Evolutionary conservation across 108 stramenopile species (phyloP).

Genomic region (Stephanodiscus minutulus): DNA sequence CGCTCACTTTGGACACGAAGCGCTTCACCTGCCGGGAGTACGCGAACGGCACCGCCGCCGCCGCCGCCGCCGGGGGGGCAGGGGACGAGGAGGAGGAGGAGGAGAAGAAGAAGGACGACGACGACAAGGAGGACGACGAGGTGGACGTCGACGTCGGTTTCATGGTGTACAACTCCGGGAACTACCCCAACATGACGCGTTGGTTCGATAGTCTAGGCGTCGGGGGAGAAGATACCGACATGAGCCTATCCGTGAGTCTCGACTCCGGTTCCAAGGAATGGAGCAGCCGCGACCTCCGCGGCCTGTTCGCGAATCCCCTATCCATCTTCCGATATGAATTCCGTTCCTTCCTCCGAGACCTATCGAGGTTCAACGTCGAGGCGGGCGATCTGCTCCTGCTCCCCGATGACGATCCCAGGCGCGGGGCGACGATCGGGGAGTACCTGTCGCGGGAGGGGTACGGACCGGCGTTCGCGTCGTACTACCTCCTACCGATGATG

Average conservation of each 20-base stretch:
- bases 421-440: conserved; percentile 79
- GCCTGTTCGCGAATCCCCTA: conserved; percentile 67
- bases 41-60: neutral
- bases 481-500: conserved; percentile 95
- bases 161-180: conserved; percentile 95
- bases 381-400: conserved; percentile 68
- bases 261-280: conserved; percentile 91
- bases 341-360: conserved; percentile 80
- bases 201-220: conserved; percentile 88
- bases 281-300: conserved; percentile 71
- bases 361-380: conserved; percentile 85
- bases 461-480: conserved; percentile 70
- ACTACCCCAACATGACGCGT: conserved; percentile 94
- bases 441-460: conserved; percentile 84
- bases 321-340: conserved; percentile 73
- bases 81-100: conserved; percentile 37
- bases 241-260: conserved; percentile 88
- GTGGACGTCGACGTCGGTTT: conserved; percentile 94
- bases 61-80: neutral
- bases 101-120: conserved; percentile 9
- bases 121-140: conserved; percentile 42
- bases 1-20: conserved; percentile 49
- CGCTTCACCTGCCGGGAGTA: conserved; percentile 18
- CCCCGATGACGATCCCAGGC: conserved; percentile 68
- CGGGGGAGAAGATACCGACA: conserved; percentile 71